These are phyloP conservation scores for Lentithecium fluviatile DNA, from an alignment of 495 filamentous ascomycete genomes.

Conservation along the genomic window DNA sequence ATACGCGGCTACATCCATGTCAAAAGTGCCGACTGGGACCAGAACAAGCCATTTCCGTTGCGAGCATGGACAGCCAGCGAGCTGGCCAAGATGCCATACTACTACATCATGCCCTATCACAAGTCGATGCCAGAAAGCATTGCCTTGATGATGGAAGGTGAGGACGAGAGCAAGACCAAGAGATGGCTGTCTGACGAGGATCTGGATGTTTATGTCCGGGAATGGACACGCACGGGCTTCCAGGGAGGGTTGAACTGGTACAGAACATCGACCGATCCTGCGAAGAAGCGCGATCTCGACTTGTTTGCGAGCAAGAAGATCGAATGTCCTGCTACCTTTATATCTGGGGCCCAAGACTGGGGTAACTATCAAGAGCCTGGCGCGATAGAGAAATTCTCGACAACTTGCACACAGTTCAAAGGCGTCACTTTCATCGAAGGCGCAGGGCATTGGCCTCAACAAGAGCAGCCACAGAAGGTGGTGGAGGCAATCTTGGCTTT, in stretches of 20 bases:
- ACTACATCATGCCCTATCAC: constrained; percentile 65
- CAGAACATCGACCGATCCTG: constrained; percentile 55
- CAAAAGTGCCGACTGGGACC: constrained; percentile 61
- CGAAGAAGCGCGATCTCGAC: constrained; percentile 52
- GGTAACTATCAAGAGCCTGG: constrained; percentile 66
- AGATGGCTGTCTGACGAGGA: constrained; percentile 58
- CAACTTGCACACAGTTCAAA: constrained; percentile 54
- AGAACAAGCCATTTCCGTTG: constrained; percentile 56
- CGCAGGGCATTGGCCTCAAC: constrained; percentile 67
- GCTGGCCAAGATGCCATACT: constrained; percentile 59
- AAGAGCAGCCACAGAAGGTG: constrained; percentile 61
- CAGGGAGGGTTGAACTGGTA: constrained; percentile 74
- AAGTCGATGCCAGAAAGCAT: constrained; percentile 59
- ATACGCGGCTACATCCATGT: constrained; percentile 67
- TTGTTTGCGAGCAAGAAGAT: constrained; percentile 63
- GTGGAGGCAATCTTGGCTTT: constrained; percentile 46
- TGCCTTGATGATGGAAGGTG: constrained; percentile 52
- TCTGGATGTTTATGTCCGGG: constrained; percentile 58
- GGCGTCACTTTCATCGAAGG: constrained; percentile 54
- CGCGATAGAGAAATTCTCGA: constrained; percentile 57
- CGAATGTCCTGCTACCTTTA: constrained; percentile 59
- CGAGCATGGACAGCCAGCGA: constrained; percentile 55
- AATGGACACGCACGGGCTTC: constrained; percentile 66
- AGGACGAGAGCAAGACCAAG: constrained; percentile 42
- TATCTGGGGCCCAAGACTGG: constrained; percentile 64